phyloP scores from a whole-genome alignment of 1,284 basidiomycete genomes.

The Ganoderma lingzhi region DNA sequence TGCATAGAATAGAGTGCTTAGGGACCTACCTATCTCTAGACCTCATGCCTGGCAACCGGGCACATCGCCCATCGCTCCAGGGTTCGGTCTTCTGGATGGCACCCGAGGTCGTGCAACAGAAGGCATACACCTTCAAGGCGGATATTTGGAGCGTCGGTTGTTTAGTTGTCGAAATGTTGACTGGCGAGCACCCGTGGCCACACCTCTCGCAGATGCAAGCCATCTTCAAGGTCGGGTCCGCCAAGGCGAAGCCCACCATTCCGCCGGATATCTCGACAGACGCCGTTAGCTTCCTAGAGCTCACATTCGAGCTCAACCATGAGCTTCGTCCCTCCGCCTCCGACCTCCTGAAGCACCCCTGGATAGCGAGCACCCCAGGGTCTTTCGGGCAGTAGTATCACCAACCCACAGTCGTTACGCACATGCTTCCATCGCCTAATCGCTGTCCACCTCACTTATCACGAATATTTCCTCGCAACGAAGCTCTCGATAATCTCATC shows the following conservation, averaged over 20 bases:
- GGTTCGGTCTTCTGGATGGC: conserved; percentile 99
- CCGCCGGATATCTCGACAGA: conserved; percentile 90
- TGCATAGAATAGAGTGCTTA: not conserved
- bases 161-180: conserved; percentile 98
- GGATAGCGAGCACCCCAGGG: conserved; percentile 54
- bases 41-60: conserved; percentile 78
- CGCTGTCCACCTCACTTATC: conserved; percentile 11
- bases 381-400: conserved; percentile 28
- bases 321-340: conserved; percentile 83
- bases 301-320: conserved; percentile 89
- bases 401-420: conserved; percentile 18
- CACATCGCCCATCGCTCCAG: conserved; percentile 91
- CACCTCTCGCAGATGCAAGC: conserved; percentile 99
- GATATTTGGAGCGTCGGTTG: conserved; percentile 99
- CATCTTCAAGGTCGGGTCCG: conserved; percentile 95
- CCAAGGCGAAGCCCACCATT: conserved; percentile 77
- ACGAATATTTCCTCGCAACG: conserved; percentile 4
- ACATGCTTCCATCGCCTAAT: conserved; percentile 2
- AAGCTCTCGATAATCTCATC: conserved; percentile 8
- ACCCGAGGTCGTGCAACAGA: conserved; percentile 98
- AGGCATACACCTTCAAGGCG: conserved; percentile 91
- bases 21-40: conserved; percentile 52
- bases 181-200: conserved; percentile 97
- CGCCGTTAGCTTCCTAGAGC: conserved; percentile 84
- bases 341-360: conserved; percentile 79